Percentiles rank a stretch among this genome's conserved stretches.
These are phyloP conservation scores for Eucalyptus victrix DNA, from an alignment of 345 rosid species.

Conservation along the genomic window DNA sequence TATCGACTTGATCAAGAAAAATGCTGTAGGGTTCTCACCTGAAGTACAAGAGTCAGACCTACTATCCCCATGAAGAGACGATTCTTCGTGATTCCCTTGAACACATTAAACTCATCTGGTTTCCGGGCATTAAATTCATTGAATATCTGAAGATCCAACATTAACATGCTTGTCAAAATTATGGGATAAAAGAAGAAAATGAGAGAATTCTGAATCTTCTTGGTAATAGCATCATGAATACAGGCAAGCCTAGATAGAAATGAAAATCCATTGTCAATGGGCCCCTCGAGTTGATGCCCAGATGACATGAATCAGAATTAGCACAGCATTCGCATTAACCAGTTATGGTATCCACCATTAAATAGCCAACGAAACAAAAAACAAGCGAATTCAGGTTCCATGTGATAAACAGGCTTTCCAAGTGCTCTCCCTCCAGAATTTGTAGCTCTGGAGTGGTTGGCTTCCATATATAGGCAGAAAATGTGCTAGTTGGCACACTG, in stretches of 20 bases:
- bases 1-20: not conserved
- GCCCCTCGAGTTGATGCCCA: not conserved
- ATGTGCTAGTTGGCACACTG: not conserved
- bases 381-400: not conserved
- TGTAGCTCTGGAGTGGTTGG: not conserved
- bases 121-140: constrained; percentile 96
- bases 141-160: constrained; percentile 41
- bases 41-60: constrained; percentile 58
- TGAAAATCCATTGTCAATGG: not conserved
- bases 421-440: not conserved
- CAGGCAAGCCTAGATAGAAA: not conserved
- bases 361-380: not conserved
- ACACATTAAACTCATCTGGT: constrained; percentile 81
- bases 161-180: not conserved
- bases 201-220: not conserved
- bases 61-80: constrained; percentile 75
- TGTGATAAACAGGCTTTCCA: not conserved
- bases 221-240: not conserved
- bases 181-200: not conserved
- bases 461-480: not conserved
- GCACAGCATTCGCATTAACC: not conserved
- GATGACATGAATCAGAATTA: not conserved
- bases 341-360: not conserved
- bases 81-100: constrained; percentile 64
- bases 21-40: constrained; percentile 27